phyloP scores from a whole-genome alignment of 306 rosid genomes.

The Morella rubra region DNA sequence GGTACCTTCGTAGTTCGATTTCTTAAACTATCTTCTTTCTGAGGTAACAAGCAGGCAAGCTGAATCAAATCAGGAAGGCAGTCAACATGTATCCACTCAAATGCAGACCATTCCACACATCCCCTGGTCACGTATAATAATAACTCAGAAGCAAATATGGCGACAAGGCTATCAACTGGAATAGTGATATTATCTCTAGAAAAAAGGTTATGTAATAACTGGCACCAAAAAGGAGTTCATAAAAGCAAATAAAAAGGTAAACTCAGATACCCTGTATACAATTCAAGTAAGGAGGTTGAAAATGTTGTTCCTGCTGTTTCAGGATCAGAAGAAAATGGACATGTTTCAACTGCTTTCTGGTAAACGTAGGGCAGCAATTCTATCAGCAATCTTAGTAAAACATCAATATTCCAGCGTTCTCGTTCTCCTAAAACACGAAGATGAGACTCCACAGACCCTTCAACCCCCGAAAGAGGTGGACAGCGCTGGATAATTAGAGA shows the following conservation, averaged over 20 bases:
- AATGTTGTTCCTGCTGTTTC: conserved; percentile 53
- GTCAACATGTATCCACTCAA: conserved; percentile 91
- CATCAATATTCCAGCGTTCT: conserved; percentile 93
- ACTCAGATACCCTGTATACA: conserved; percentile 65
- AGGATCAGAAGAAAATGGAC: conserved; percentile 64
- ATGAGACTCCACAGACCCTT: conserved; percentile 90
- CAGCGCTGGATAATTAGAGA: conserved; percentile 63
- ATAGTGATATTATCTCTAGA: conserved; percentile 18
- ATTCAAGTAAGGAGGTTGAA: conserved; percentile 71
- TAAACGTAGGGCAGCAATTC: conserved; percentile 68
- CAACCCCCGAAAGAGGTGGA: conserved; percentile 97
- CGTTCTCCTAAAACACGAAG: conserved; percentile 89
- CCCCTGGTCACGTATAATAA: conserved; percentile 58
- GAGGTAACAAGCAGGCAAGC: conserved; percentile 81
- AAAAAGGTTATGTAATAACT: conserved; percentile 14
- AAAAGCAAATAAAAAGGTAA: not conserved
- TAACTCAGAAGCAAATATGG: conserved; percentile 31
- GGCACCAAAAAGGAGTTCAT: not conserved
- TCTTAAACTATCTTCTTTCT: conserved; percentile 85
- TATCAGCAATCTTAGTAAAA: conserved; percentile 68
- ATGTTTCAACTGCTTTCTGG: conserved; percentile 67
- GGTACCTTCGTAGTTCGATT: conserved; percentile 74
- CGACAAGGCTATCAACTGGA: conserved; percentile 27
- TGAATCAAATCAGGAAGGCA: conserved; percentile 87
- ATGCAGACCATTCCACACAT: conserved; percentile 72